Conservation (phyloP, 1,284 basidiomycete genomes). For the Trametes sp. region DNA sequence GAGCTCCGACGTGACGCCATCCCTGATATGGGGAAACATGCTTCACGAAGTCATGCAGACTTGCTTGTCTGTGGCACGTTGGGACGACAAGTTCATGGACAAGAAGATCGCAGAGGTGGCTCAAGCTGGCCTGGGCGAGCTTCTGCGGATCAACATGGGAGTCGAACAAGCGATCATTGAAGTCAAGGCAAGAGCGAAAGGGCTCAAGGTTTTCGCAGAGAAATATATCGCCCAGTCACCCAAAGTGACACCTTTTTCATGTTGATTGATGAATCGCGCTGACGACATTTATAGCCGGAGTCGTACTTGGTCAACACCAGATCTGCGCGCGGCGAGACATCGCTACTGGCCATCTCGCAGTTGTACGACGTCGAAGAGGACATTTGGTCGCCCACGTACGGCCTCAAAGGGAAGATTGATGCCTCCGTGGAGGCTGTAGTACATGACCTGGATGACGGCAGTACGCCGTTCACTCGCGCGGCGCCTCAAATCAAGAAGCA, state of each 20-base stretch:
- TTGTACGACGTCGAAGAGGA: slow-evolving; percentile 95
- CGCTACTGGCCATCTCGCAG: slow-evolving; percentile 74
- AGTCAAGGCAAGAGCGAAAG: slow-evolving; percentile 65
- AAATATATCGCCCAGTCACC: slow-evolving; percentile 67
- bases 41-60: slow-evolving; percentile 89
- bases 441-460: slow-evolving; percentile 47
- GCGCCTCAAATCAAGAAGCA: slow-evolving; percentile 23
- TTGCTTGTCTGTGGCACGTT: slow-evolving; percentile 66
- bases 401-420: slow-evolving; percentile 96
- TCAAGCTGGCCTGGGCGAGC: slow-evolving; percentile 58
- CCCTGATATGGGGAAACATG: slow-evolving; percentile 89
- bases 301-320: slow-evolving; percentile 74
- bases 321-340: slow-evolving; percentile 52
- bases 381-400: slow-evolving; percentile 95
- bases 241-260: slow-evolving; percentile 53
- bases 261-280: slow-evolving; percentile 13
- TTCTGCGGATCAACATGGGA: slow-evolving; percentile 66
- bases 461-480: slow-evolving; percentile 34
- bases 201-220: slow-evolving; percentile 68
- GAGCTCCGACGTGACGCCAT: slow-evolving; percentile 64
- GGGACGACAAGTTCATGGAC: slow-evolving; percentile 68
- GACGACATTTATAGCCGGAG: slow-evolving; percentile 52
- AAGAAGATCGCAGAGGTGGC: slow-evolving; percentile 64
- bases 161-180: slow-evolving; percentile 72
- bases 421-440: slow-evolving; percentile 83